Conservation (phyloP, 345 rosid genomes). For the Trapa incisa region DNA sequence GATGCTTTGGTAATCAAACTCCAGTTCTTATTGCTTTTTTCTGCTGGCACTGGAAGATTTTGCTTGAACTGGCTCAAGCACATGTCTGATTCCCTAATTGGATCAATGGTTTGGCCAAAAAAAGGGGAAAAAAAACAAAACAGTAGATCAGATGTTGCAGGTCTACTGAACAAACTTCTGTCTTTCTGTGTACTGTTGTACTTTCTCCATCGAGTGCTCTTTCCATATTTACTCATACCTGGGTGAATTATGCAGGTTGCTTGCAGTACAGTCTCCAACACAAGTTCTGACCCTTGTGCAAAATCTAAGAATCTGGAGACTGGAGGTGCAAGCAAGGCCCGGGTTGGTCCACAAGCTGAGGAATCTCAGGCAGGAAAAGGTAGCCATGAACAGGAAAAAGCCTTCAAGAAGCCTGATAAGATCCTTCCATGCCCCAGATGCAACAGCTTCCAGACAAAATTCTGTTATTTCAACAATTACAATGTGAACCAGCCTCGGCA, state of each 20-base stretch:
- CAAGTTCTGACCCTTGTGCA: not conserved
- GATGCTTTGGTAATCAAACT: not conserved
- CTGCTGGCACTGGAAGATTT: no score
- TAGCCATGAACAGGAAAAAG: conserved; percentile 24
- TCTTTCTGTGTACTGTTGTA: not conserved
- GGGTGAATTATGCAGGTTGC: conserved; percentile 6
- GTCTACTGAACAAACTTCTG: not conserved
- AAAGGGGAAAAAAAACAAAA: not conserved
- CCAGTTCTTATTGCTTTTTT: not conserved
- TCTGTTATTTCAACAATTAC: conserved; percentile 72
- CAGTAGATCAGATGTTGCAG: not conserved
- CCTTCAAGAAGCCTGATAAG: conserved; percentile 60
- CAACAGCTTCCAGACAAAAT: conserved; percentile 64
- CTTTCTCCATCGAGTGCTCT: not conserved
- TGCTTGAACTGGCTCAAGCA: not conserved
- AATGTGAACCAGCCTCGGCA: conserved; percentile 76
- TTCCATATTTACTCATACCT: not conserved
- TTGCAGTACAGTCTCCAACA: not conserved
- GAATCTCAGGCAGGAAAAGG: conserved; percentile 22
- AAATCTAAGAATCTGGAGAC: not conserved
- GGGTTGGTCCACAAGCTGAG: not conserved
- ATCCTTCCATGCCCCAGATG: conserved; percentile 63
- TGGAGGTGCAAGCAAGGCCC: conserved; percentile 10
- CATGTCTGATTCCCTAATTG: not conserved
- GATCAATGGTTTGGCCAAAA: no score